Base-by-base conservation (phyloP, 768 basidiomycete species). In the Cystoderma amianthinum region DNA sequence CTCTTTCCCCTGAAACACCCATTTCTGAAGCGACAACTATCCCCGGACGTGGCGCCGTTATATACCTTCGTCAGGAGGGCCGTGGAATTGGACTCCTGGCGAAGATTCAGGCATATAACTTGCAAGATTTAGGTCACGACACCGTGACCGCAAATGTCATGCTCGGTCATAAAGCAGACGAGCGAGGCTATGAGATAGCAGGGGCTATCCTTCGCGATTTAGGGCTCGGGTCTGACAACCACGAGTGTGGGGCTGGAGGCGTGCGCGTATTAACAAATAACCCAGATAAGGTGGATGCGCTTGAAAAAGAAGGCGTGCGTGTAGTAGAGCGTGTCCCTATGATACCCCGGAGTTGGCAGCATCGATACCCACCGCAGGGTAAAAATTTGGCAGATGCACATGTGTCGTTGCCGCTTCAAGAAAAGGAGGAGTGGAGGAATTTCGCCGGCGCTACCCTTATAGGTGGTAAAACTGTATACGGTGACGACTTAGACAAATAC, bases 111-210 rank as follows among this genome's bases (percentile, higher is more conserved):
- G 96, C 96, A 11, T 99, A 99, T 67, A 99, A 99, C 57, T 71
- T 98, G 15, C 96, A 98, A 60, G 96, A 99, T 59, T 67, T 99
- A 38, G 96, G 96, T 0, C 90, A 97, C 56, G 96, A 98, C 64
- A 99, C 96, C n/a, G 96, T 99, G 50, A 83, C 88, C 3, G 96
- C 96, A 19, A 99, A 99, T 61, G 67, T 98, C 28, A 77, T 96
- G 74, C 80, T 99, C 21, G 96, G 96, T 2, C 89, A 96, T 61
- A 74, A 80, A 44, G 94, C 96, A 4, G 96, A 99, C 58, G 88
- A 95, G 60, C 78, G 96, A 23, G 83, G 82, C 17, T 99, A 98
- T 62, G 91, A 86, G 49, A 71, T 98, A 44, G 96, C 96, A 1
- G 85, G 71, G 5, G 92, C 86, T 20, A 98, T 98, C 48, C 60